Evolutionary conservation across 2,329 filamentous ascomycete species (phyloP).

Genomic region (Nectriaceae sp.): DNA sequence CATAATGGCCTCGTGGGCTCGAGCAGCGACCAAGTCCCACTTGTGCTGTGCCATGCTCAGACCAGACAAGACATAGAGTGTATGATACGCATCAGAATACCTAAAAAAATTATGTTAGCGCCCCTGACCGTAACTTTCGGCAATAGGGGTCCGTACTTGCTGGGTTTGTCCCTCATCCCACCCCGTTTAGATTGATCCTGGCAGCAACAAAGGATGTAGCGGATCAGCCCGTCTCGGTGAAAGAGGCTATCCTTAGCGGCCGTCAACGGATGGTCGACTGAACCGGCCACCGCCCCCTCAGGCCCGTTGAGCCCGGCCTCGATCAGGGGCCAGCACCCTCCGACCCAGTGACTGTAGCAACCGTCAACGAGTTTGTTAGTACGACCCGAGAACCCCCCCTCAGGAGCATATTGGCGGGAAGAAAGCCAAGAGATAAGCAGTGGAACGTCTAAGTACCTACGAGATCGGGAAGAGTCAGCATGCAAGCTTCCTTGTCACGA

Average conservation of each 20-base stretch:
- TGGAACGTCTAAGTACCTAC: slow-evolving; percentile 74
- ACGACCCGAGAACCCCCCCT: slow-evolving; percentile 89
- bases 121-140: slow-evolving; percentile 3
- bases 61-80: slow-evolving; percentile 86
- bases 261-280: slow-evolving; percentile 30
- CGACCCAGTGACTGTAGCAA: slow-evolving; percentile 98
- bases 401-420: slow-evolving; percentile 83
- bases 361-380: slow-evolving; percentile 98
- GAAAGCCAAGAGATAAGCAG: slow-evolving; percentile 85
- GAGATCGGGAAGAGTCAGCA: slow-evolving; percentile 34
- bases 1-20: slow-evolving; percentile 35
- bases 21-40: slow-evolving; percentile 48
- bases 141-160: slow-evolving; percentile 61
- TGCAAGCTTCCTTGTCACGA: slow-evolving; percentile 31
- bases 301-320: slow-evolving; percentile 72
- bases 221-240: slow-evolving; percentile 79
- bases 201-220: slow-evolving; percentile 89
- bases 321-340: slow-evolving; percentile 89
- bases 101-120: slow-evolving; percentile 42
- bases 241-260: slow-evolving; percentile 58
- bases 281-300: slow-evolving; percentile 31
- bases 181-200: slow-evolving; percentile 72
- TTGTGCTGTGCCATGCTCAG: slow-evolving; percentile 80
- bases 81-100: slow-evolving; percentile 85
- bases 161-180: slow-evolving; percentile 90